phyloP scores from a whole-genome alignment of 306 rosid species.

The Vigna mungo region DNA sequence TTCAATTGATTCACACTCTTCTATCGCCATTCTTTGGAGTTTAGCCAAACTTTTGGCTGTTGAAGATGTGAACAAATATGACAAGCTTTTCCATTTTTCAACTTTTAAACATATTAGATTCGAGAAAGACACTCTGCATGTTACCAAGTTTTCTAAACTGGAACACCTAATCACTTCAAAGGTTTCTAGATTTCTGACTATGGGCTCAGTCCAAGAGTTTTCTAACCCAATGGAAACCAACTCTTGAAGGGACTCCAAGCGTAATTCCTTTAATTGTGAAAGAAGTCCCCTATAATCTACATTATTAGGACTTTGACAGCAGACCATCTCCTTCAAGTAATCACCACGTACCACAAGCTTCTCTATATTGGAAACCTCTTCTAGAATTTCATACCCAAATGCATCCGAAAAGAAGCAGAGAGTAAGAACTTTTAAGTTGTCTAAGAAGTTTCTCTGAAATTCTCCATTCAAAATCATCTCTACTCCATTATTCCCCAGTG shows the following conservation, averaged over 20 bases:
- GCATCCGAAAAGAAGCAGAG: not conserved
- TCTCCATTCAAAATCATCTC: not conserved
- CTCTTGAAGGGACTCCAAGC: not conserved
- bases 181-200: not conserved
- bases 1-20: no score
- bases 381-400: not conserved
- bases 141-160: not conserved
- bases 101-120: not conserved
- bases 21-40: no score
- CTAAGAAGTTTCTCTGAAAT: not conserved
- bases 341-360: not conserved
- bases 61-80: no score
- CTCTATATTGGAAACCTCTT: not conserved
- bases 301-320: not conserved
- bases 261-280: not conserved
- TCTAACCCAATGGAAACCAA: not conserved
- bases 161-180: no score
- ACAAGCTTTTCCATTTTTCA: no score
- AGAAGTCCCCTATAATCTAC: no score
- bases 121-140: not conserved
- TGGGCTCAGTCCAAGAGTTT: no score
- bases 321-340: conserved; percentile 12
- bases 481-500: not conserved
- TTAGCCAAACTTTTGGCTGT: no score
- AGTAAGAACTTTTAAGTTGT: not conserved